Base-by-base conservation (phyloP, 345 rosid genomes). In the Brassica rapa region DNA sequence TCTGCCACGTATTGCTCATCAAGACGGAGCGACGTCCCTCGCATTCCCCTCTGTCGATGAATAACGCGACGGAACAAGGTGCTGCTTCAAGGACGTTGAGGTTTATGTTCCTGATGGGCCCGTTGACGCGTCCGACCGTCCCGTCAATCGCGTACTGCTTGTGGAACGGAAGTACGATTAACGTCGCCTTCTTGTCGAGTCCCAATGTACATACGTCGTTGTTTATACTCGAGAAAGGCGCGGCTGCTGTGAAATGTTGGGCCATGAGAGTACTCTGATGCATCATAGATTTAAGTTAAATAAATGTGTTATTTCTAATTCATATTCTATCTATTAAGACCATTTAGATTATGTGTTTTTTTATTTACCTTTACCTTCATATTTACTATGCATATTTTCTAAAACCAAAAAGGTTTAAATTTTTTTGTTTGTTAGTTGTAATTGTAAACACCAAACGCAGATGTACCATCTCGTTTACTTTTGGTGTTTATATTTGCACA, bases 201-300 rank as follows among this genome's bases (percentile, higher is more conserved):
- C 89, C 89, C 14, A 89, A 77, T 14, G 88, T 83, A 75, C 91
- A 88, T 5, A 86, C 81, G 43, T 87, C 88, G 6, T 89, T 78
- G 53, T 89, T 86, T 78, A 88, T 86, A 6, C 86, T 80, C 10
- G 83, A 71, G 66, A 72, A 82, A 1, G 91, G 90, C 0, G 91
- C 80, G 2, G 85, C 74, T 37, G 87, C 89, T 5, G 85, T 83
- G 72, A 82, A 87, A 35, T 82, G 79, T 30, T 83, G 88, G 60
- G 86, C 83, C 62, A 70, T 77, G 30, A 84, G 60, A 27, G 53
- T 64, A 32, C 27, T 35, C 68, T 64, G 66, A 30, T 30, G 66
- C 70, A 66, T 10, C 41, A 27, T 29, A 68, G 2, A 4, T 14
- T 8, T 29, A 51, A 49, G 41, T 49, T 27, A n/a, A 1, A 10